Conservation (phyloP, 73 alveolate genomes). For the Paramecium caudatum region DNA sequence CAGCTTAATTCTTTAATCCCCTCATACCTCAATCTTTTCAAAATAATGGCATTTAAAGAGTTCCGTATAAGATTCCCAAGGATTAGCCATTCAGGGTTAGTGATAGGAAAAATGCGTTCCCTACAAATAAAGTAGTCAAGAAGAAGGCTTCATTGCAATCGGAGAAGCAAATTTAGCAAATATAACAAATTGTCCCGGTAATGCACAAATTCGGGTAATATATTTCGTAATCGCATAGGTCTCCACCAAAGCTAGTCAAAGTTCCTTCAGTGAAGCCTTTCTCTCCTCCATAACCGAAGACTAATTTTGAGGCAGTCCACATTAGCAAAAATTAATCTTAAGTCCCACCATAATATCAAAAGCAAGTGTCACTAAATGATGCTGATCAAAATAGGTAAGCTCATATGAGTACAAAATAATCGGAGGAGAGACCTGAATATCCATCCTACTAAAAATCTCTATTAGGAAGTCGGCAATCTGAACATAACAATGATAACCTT, state of each 20-base stretch:
- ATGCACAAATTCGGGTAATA: constrained; percentile 33
- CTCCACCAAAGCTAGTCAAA: constrained; percentile 1
- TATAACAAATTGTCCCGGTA: constrained; percentile 16
- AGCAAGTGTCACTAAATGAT: background rate
- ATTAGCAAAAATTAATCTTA: background rate
- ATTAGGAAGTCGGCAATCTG: background rate
- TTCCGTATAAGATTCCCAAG: background rate
- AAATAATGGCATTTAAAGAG: constrained; percentile 26
- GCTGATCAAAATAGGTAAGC: background rate
- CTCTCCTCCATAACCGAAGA: constrained; percentile 22
- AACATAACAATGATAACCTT: background rate
- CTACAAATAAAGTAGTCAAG: too few species aligned
- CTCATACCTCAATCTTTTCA: too few species aligned
- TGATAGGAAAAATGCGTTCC: background rate
- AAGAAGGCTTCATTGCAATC: background rate
- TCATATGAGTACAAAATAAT: too few species aligned
- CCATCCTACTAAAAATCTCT: constrained; percentile 25
- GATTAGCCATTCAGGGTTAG: background rate
- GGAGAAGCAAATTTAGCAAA: background rate
- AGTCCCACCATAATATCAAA: background rate
- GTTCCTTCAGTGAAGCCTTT: constrained; percentile 32
- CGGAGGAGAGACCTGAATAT: background rate
- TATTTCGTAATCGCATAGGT: constrained; percentile 20
- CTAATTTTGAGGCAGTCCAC: background rate
- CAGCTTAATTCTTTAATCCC: constrained; percentile 46